Conservation (phyloP, 1,139 yeast species). For the Candida sp. region DNA sequence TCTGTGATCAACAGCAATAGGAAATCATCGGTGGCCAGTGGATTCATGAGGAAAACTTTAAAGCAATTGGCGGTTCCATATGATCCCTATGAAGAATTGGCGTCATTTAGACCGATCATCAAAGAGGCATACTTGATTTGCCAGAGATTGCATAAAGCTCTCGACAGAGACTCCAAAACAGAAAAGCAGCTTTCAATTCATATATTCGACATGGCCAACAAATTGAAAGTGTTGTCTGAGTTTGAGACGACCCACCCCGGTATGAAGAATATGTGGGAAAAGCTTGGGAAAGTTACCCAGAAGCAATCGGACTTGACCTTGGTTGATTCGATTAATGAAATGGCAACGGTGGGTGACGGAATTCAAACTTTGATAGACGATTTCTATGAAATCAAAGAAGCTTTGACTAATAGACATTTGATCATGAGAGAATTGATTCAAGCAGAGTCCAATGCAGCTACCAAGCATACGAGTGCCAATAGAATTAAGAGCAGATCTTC, state of each 20-base stretch:
- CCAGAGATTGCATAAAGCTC: conserved; percentile 57
- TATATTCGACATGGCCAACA: conserved; percentile 68
- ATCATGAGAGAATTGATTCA: conserved; percentile 86
- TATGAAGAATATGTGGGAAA: conserved; percentile 84
- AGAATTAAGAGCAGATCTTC: conserved; percentile 76
- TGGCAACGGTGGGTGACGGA: conserved; percentile 82
- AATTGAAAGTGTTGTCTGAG: conserved; percentile 51
- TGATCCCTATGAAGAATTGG: conserved; percentile 82
- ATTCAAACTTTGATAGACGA: conserved; percentile 68
- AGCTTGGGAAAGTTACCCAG: conserved; percentile 69
- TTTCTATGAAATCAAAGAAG: conserved; percentile 88
- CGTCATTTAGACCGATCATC: conserved; percentile 84
- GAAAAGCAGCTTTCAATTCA: conserved; percentile 62
- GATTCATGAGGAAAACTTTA: conserved; percentile 83
- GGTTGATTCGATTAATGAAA: conserved; percentile 72
- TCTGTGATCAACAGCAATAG: conserved; percentile 63
- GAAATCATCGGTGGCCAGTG: conserved; percentile 72
- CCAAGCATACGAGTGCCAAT: conserved; percentile 75
- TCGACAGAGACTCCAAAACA: conserved; percentile 58
- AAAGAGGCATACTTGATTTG: conserved; percentile 73
- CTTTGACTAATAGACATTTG: conserved; percentile 89
- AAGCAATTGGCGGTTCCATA: conserved; percentile 93
- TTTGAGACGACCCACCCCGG: conserved; percentile 62
- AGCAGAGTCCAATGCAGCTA: conserved; percentile 76
- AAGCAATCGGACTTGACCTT: conserved; percentile 80